Base-by-base conservation (phyloP, 2,329 filamentous ascomycete genomes). In the Cordyceps farinosa region DNA sequence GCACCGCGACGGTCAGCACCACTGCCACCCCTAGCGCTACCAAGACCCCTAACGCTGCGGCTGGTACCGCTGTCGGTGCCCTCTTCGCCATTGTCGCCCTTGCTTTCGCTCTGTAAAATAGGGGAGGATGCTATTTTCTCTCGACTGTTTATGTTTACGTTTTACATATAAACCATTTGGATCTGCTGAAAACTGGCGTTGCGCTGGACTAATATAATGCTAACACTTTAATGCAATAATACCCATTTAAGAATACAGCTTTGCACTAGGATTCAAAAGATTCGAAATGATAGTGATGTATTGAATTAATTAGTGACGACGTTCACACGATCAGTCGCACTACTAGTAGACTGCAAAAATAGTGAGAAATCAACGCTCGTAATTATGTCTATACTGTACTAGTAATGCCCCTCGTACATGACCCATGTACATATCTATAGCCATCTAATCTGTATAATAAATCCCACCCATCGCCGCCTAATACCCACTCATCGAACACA, bases 31-130 rank as follows among this genome's bases (percentile, higher is more conserved):
- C 27, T 15, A 60, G 47, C 17, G 6, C 36, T 13, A 52, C 57
- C 36, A 34, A 36, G 29, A 52, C 47, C 13, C 57, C 57, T 36
- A 60, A 60, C 47, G 47, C 57, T n/a, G 57, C 57, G 22, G 47
- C 57, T 34, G 57, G 57, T 44, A 60, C 57, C 13, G 57, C 57
- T 13, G 57, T 34, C 11, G 57, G 57, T 52, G 57, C 57, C 15
- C 57, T 60, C 5, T 13, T n/a, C 27, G 57, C 57, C 38, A 36
- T 45, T 7, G 47, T 60, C 17, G 57, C 38, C 9, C n/a, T 45
- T 36, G 57, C 47, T 7, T 52, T 60, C 9, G 57, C 57, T 60
- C 38, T 52, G 29, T 60, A 52, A 52, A 44, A 22, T 3, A 17
- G n/a, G 4, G 13, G n/a, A 3, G 2, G 6, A 45, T 22, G 5